Evolutionary conservation across 441 rosid species (phyloP).

Genomic region (Gossypium davidsonii): DNA sequence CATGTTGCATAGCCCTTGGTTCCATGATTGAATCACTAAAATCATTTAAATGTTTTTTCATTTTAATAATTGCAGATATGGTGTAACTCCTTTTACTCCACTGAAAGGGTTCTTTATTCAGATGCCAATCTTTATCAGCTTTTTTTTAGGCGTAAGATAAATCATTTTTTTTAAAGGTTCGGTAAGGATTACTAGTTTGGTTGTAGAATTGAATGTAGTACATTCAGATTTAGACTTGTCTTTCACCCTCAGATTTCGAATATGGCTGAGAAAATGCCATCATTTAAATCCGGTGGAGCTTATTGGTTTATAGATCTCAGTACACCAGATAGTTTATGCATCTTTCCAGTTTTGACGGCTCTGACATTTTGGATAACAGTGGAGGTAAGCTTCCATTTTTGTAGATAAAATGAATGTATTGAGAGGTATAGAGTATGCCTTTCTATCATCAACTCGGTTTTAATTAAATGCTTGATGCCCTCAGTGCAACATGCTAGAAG

Average conservation of each 20-base stretch:
- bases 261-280: slow-evolving; percentile 91
- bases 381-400: slow-evolving; percentile 47
- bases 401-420: background rate
- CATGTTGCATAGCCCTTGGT: background rate
- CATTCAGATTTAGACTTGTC: background rate
- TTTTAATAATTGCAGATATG: slow-evolving; percentile 41
- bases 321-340: slow-evolving; percentile 58
- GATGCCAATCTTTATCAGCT: slow-evolving; percentile 64
- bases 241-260: slow-evolving; percentile 45
- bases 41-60: background rate
- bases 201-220: background rate
- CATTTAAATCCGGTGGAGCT: slow-evolving; percentile 84
- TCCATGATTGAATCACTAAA: background rate
- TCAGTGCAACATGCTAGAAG: slow-evolving; percentile 76
- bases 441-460: background rate
- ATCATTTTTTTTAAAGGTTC: too few relatives aligned
- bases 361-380: slow-evolving; percentile 63
- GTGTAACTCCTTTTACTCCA: slow-evolving; percentile 71
- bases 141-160: slow-evolving; percentile 66
- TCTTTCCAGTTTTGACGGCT: slow-evolving; percentile 66
- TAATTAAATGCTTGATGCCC: background rate
- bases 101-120: slow-evolving; percentile 70
- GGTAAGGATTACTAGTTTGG: background rate
- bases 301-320: slow-evolving; percentile 78
- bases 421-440: background rate